Conservation (phyloP, 768 basidiomycete species). For the Cytidiella melzeri region DNA sequence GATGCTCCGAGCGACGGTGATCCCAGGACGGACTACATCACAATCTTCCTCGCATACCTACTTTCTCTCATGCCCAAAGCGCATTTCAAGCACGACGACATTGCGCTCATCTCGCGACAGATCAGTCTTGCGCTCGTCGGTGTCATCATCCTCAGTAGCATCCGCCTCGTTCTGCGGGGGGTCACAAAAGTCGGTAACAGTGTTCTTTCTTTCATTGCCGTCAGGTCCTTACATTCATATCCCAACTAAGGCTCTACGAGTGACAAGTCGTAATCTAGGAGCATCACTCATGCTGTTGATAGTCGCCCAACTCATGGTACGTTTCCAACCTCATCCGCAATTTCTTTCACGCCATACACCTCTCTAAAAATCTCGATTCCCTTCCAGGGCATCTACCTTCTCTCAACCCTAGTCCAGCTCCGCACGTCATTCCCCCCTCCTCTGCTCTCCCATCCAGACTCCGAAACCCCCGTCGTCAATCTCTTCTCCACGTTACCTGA, state of each 20-base stretch:
- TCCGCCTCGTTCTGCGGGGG: constrained; percentile 62
- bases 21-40: constrained; percentile 32
- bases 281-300: constrained; percentile 73
- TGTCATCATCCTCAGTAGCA: constrained; percentile 65
- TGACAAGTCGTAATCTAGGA: constrained; percentile 63
- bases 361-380: no score
- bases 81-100: constrained; percentile 26
- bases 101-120: constrained; percentile 43
- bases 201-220: background rate
- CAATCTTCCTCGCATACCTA: constrained; percentile 35
- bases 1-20: background rate
- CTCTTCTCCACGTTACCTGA: constrained; percentile 69
- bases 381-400: constrained; percentile 80
- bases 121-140: constrained; percentile 69
- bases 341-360: no score
- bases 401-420: constrained; percentile 78
- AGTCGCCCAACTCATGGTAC: constrained; percentile 79
- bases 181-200: constrained; percentile 58
- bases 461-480: constrained; percentile 30
- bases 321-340: constrained; percentile 17
- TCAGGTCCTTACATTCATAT: background rate
- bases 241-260: constrained; percentile 42
- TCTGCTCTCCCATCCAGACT: constrained; percentile 29
- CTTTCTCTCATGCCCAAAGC: constrained; percentile 33
- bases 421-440: constrained; percentile 71